Evolutionary conservation across 2,329 filamentous ascomycete genomes (phyloP).

Genomic region (Trichophyton verrucosum): DNA sequence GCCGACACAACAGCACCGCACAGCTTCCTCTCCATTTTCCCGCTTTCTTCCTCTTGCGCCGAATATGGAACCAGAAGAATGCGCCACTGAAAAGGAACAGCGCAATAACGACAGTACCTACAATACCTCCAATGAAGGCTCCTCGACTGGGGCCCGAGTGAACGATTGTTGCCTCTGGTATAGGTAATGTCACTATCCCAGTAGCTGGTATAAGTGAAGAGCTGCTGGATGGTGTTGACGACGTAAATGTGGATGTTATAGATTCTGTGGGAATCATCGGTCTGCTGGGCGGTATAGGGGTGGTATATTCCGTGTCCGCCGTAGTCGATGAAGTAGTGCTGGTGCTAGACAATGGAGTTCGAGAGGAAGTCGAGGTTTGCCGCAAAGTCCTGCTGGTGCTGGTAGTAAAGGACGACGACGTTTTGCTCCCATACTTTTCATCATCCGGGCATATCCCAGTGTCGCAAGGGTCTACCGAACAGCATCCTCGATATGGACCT

Average conservation of each 20-base stretch:
- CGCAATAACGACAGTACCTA: background rate
- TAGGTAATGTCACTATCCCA: background rate
- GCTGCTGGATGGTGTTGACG: background rate
- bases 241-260: background rate
- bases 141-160: background rate
- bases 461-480: slow-evolving; percentile 9
- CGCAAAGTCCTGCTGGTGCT: background rate
- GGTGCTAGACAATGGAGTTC: background rate
- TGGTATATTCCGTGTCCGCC: too few relatives aligned
- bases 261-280: background rate
- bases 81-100: slow-evolving; percentile 1
- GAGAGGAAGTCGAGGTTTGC: background rate
- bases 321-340: background rate
- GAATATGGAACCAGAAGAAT: slow-evolving; percentile 2
- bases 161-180: background rate
- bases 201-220: background rate
- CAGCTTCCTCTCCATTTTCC: background rate
- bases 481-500: slow-evolving; percentile 11
- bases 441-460: slow-evolving; percentile 3
- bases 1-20: background rate
- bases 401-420: background rate
- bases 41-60: slow-evolving; percentile 3
- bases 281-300: too few relatives aligned
- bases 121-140: slow-evolving; percentile 3
- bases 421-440: background rate